phyloP scores from a whole-genome alignment of 2,329 filamentous ascomycete species.

The Huntiella decipiens region DNA sequence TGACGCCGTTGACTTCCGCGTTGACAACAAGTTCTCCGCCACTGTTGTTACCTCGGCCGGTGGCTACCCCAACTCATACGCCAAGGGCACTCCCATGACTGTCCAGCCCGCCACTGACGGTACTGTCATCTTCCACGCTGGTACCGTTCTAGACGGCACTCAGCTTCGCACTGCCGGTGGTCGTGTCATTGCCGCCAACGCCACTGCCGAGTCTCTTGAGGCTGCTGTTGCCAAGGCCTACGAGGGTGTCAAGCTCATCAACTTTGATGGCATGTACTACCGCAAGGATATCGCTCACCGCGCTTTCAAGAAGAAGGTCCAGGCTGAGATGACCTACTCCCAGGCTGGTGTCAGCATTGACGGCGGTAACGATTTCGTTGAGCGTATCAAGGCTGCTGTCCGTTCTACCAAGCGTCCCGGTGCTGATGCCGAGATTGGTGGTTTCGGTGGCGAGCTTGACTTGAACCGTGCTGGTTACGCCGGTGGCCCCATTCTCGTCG shows the following conservation, averaged over 20 bases:
- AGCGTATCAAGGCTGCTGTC: conserved; percentile 82
- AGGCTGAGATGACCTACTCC: conserved; percentile 59
- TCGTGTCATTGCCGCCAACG: conserved; percentile 83
- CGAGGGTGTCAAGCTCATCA: conserved; percentile 50
- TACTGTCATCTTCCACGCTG: conserved; percentile 79
- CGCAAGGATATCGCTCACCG: conserved; percentile 82
- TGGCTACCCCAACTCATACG: conserved; percentile 75
- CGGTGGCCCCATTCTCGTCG: conserved; percentile 60
- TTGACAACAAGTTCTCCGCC: conserved; percentile 55
- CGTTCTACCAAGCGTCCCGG: conserved; percentile 67
- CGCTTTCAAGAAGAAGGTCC: conserved; percentile 32
- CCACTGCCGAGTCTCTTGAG: conserved; percentile 51
- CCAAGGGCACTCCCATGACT: conserved; percentile 50
- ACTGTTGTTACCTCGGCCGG: conserved; percentile 89
- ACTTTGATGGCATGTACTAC: conserved; percentile 80
- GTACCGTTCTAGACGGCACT: conserved; percentile 46
- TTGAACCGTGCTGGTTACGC: conserved; percentile 42
- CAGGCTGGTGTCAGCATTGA: conserved; percentile 88
- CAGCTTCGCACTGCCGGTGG: conserved; percentile 65
- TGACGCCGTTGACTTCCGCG: conserved; percentile 45
- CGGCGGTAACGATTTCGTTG: conserved; percentile 79
- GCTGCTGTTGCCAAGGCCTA: conserved; percentile 82
- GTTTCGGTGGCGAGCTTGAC: conserved; percentile 80
- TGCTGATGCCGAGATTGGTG: conserved; percentile 83
- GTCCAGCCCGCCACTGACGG: conserved; percentile 27